A percentile compares a stretch with the other conserved stretches of the same genome.
These are phyloP conservation scores for Penicillium canescens DNA, from an alignment of 495 filamentous ascomycete genomes.

Conservation along the genomic window DNA sequence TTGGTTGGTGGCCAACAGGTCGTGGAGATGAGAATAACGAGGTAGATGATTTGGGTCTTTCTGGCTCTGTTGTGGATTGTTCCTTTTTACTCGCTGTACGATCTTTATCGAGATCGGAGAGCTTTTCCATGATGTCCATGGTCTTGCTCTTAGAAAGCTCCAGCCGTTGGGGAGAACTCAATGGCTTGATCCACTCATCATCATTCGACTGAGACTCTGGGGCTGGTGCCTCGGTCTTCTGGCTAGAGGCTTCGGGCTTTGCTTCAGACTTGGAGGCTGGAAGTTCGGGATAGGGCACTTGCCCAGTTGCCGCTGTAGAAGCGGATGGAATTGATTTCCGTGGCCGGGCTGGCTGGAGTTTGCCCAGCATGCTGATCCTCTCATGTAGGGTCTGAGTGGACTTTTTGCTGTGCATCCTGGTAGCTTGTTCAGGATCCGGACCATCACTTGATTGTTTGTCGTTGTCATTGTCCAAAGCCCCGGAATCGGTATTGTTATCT, in stretches of 20 bases:
- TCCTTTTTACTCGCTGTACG: constrained; percentile 13
- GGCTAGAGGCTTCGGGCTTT: constrained; percentile 27
- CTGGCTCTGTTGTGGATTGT: constrained; percentile 15
- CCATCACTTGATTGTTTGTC: constrained; percentile 43
- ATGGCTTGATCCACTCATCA: constrained; percentile 83
- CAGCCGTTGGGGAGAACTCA: constrained; percentile 46
- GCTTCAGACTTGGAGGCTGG: constrained; percentile 40
- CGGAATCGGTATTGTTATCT: constrained; percentile 45
- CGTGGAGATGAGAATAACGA: constrained; percentile 48
- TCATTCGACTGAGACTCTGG: constrained; percentile 48
- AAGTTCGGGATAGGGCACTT: constrained; percentile 58
- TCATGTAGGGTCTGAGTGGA: constrained; percentile 91
- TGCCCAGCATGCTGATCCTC: constrained; percentile 88
- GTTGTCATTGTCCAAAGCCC: constrained; percentile 61
- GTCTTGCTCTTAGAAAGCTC: constrained; percentile 57
- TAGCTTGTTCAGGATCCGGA: constrained; percentile 34
- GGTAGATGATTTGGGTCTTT: constrained; percentile 46
- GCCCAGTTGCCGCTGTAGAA: constrained; percentile 32
- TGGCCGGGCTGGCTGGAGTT: constrained; percentile 67
- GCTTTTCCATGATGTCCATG: constrained; percentile 59
- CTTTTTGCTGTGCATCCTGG: constrained; percentile 75
- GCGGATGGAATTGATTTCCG: constrained; percentile 69
- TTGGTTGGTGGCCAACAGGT: constrained; percentile 57
- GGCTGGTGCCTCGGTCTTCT: constrained; percentile 26
- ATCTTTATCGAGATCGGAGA: constrained; percentile 21